phyloP scores from a whole-genome alignment of 352 stramenopile species.

The Globisporangium uncinulatum region DNA sequence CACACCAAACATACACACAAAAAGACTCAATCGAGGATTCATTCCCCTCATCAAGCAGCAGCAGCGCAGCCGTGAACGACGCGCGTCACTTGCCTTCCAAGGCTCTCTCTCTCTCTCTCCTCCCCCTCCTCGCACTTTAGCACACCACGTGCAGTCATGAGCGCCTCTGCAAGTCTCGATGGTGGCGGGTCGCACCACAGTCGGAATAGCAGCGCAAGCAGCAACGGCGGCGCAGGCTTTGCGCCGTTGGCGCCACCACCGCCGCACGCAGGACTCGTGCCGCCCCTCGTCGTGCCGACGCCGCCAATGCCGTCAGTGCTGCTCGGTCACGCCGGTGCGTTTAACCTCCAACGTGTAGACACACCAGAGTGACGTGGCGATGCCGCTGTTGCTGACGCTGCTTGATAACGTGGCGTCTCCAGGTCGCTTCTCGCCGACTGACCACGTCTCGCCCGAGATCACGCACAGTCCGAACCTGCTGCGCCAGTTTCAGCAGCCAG shows the following conservation, averaged over 20 bases:
- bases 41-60: no score
- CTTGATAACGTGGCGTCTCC: not conserved
- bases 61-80: no score
- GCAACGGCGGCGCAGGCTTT: slow-evolving; percentile 18
- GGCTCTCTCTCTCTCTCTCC: no score
- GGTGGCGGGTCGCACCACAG: slow-evolving; percentile 20
- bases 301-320: slow-evolving; percentile 8
- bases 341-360: no score
- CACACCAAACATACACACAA: no score
- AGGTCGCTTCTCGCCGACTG: slow-evolving; percentile 46
- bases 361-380: no score
- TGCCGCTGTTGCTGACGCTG: not conserved
- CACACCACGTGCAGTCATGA: slow-evolving; percentile 3
- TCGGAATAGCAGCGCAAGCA: slow-evolving; percentile 38
- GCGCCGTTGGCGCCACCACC: slow-evolving; percentile 12
- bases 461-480: slow-evolving; percentile 61
- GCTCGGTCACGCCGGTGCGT: slow-evolving; percentile 14
- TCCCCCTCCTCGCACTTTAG: not conserved
- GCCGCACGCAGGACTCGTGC: slow-evolving; percentile 12
- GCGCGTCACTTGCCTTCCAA: no score
- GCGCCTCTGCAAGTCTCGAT: slow-evolving; percentile 4
- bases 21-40: no score
- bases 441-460: slow-evolving; percentile 56
- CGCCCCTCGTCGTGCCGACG: slow-evolving; percentile 12
- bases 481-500: slow-evolving; percentile 60